Percentiles rank a stretch among this genome's conserved stretches.
phyloP scores from a whole-genome alignment of 352 stramenopile genomes.

The Achlya hypogyna region DNA sequence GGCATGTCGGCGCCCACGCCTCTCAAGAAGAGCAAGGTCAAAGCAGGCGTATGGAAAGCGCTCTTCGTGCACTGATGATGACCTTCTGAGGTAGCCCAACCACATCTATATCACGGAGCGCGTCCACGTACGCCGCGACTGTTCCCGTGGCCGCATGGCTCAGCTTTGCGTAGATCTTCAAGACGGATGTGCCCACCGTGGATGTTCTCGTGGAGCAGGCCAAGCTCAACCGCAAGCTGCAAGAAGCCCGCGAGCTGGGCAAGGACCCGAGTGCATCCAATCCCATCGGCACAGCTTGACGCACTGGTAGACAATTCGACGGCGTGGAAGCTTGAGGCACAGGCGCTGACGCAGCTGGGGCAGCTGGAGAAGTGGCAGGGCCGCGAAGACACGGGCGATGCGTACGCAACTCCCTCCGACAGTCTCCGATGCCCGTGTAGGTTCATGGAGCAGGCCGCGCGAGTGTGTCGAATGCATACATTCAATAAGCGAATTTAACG shows the following conservation, averaged over 20 bases:
- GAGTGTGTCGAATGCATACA: conserved; percentile 42
- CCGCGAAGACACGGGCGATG: conserved; percentile 33
- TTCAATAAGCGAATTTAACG: conserved; percentile 26
- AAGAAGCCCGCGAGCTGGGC: conserved; percentile 26
- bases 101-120: conserved; percentile 65
- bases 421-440: no score
- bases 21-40: not conserved
- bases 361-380: conserved; percentile 74
- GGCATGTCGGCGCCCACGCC: no score
- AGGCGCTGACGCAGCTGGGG: conserved; percentile 51
- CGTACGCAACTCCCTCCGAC: conserved; percentile 21
- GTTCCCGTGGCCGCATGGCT: not conserved
- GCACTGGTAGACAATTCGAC: conserved; percentile 11
- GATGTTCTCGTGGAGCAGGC: conserved; percentile 68
- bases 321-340: conserved; percentile 57
- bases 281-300: not conserved
- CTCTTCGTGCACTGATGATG: not conserved
- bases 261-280: conserved; percentile 2
- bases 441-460: conserved; percentile 38
- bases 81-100: not conserved
- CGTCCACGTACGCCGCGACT: conserved; percentile 31
- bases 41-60: not conserved
- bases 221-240: conserved; percentile 51
- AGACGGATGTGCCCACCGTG: conserved; percentile 49
- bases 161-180: conserved; percentile 40